A percentile compares a stretch with the other conserved stretches of the same genome.
Conservation (phyloP, 257 asterid species). For the Jacaranda mimosifolia region DNA sequence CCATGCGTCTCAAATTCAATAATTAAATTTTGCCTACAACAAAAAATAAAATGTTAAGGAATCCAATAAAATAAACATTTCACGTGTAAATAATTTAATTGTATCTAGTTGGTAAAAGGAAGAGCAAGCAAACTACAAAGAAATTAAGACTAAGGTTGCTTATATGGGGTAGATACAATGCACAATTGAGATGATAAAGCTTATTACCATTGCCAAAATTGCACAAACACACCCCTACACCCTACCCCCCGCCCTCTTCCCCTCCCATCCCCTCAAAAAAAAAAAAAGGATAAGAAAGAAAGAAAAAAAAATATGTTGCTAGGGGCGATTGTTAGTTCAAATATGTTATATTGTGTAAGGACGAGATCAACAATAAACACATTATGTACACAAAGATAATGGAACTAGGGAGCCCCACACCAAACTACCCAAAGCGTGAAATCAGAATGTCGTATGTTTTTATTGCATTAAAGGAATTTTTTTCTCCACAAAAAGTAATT, state of each 20-base stretch:
- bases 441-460: too few relatives aligned
- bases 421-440: neutral
- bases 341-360: neutral
- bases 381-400: neutral
- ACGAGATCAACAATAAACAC: neutral
- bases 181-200: neutral
- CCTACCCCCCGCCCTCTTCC: too few relatives aligned
- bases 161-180: neutral
- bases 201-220: neutral
- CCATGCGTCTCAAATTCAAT: constrained; percentile 81
- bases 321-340: neutral
- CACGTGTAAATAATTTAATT: neutral
- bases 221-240: neutral
- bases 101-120: neutral
- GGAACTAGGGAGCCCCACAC: neutral
- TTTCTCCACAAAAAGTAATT: too few relatives aligned
- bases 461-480: too few relatives aligned
- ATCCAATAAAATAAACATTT: constrained; percentile 8
- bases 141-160: neutral
- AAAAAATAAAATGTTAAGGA: neutral
- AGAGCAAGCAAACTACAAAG: neutral
- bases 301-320: too few relatives aligned
- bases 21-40: constrained; percentile 65
- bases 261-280: too few relatives aligned
- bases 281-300: too few relatives aligned